Percentiles rank a stretch among this genome's conserved stretches.
phyloP scores from a whole-genome alignment of 257 asterid genomes.

The Solanum ahanhuiri region DNA sequence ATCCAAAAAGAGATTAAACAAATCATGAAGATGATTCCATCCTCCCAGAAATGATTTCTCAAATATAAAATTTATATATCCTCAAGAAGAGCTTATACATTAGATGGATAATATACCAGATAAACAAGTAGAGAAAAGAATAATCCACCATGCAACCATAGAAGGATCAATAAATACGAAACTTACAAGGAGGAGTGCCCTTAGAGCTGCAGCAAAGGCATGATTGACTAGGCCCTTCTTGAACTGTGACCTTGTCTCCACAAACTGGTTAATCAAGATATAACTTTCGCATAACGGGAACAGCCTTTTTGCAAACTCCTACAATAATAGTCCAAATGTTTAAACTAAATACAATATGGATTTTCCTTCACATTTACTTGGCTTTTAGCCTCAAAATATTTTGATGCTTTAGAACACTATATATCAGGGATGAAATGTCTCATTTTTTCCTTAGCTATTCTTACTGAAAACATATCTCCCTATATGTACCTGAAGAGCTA shows the following conservation, averaged over 20 bases:
- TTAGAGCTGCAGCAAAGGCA: constrained; percentile 92
- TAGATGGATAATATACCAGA: neutral
- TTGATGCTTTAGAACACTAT: neutral
- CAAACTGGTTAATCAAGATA: constrained; percentile 65
- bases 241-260: constrained; percentile 87
- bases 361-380: neutral
- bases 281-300: constrained; percentile 88
- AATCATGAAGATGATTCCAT: neutral
- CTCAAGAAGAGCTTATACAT: neutral
- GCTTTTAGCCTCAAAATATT: neutral
- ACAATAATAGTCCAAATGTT: constrained; percentile 12
- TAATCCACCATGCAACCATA: neutral
- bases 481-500: constrained; percentile 66
- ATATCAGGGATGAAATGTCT: neutral
- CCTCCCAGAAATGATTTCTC: neutral
- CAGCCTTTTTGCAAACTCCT: constrained; percentile 85
- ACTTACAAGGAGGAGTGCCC: constrained; percentile 86
- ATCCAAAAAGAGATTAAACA: neutral
- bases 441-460: neutral
- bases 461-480: neutral
- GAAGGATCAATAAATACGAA: constrained; percentile 6
- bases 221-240: constrained; percentile 89
- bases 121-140: neutral
- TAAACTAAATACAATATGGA: neutral
- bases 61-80: neutral